These are phyloP conservation scores for Myotisia sp. DNA, from an alignment of 2,329 filamentous ascomycete species.

Conservation along the genomic window DNA sequence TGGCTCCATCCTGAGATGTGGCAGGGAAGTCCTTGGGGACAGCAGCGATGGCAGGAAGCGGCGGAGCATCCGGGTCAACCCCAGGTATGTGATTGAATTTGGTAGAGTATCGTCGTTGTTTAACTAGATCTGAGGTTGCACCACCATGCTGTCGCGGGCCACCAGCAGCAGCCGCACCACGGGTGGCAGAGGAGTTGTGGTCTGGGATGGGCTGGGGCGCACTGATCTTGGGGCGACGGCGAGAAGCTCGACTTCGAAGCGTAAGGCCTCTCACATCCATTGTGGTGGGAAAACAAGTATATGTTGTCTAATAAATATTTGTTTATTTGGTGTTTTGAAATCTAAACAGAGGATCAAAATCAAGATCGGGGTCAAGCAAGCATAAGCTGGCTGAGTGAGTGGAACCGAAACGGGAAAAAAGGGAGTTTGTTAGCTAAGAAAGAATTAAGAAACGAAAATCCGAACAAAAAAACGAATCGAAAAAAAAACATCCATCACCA, in stretches of 20 bases:
- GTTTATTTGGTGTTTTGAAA: neutral
- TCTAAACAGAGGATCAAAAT: neutral
- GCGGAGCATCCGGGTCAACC: constrained; percentile 52
- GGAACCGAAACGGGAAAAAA: constrained; percentile 4
- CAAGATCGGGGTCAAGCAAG: no score
- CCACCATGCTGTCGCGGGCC: constrained; percentile 27
- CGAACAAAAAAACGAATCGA: no score
- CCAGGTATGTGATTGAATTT: constrained; percentile 67
- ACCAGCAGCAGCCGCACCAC: constrained; percentile 20
- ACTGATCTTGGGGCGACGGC: constrained; percentile 41
- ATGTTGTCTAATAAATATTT: neutral
- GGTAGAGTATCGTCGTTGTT: constrained; percentile 85
- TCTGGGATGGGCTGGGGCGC: constrained; percentile 42
- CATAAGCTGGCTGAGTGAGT: constrained; percentile 1
- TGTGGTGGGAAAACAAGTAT: no score
- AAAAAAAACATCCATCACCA: neutral
- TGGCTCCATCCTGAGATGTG: no score
- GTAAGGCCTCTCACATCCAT: constrained; percentile 46
- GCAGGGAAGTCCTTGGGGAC: constrained; percentile 47
- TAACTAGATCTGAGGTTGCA: constrained; percentile 68
- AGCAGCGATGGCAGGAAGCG: constrained; percentile 53
- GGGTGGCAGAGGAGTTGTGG: constrained; percentile 14
- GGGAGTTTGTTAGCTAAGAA: neutral
- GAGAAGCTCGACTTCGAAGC: constrained; percentile 46
- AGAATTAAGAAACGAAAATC: constrained; percentile 1